A percentile compares a stretch with the other conserved stretches of the same genome.
phyloP scores from a whole-genome alignment of 495 filamentous ascomycete genomes.

The Hyaloscypha finlandica region DNA sequence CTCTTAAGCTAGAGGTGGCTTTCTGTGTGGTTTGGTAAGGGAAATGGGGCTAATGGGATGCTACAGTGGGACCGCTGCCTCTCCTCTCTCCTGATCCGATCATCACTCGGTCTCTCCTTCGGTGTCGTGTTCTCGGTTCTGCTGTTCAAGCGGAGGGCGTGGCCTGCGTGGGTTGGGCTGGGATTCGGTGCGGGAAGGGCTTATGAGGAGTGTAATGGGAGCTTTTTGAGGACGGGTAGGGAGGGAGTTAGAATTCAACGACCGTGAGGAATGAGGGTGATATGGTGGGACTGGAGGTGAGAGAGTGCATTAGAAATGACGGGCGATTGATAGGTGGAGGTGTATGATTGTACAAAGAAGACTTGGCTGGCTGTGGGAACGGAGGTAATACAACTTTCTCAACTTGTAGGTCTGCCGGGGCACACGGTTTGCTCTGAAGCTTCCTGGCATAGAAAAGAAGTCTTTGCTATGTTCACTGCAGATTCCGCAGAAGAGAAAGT shows the following conservation, averaged over 20 bases:
- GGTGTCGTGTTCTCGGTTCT: slow-evolving; percentile 98
- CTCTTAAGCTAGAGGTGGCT: background rate
- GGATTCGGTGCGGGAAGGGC: slow-evolving; percentile 96
- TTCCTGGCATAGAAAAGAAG: background rate
- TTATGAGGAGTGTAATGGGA: slow-evolving; percentile 87
- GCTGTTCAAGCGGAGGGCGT: slow-evolving; percentile 94
- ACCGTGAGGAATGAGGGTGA: slow-evolving; percentile 17
- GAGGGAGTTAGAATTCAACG: slow-evolving; percentile 30
- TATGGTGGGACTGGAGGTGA: background rate
- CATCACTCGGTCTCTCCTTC: slow-evolving; percentile 88
- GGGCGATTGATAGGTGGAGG: slow-evolving; percentile 1
- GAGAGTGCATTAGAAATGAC: slow-evolving; percentile 1
- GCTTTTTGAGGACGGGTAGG: slow-evolving; percentile 44
- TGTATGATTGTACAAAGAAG: slow-evolving; percentile 34
- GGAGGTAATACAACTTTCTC: slow-evolving; percentile 12
- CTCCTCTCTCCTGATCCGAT: slow-evolving; percentile 94
- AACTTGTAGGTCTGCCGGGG: background rate
- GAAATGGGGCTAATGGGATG: background rate
- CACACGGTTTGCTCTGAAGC: background rate
- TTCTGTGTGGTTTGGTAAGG: background rate
- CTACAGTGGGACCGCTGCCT: slow-evolving; percentile 95
- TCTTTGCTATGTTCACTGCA: background rate
- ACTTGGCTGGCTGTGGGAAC: slow-evolving; percentile 10
- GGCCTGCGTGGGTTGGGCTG: slow-evolving; percentile 88
- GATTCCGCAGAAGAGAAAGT: background rate